Percentiles rank a stretch among this genome's conserved stretches.
Conservation (phyloP, 148 eudicot species). For the Fagopyrum homotropicum region DNA sequence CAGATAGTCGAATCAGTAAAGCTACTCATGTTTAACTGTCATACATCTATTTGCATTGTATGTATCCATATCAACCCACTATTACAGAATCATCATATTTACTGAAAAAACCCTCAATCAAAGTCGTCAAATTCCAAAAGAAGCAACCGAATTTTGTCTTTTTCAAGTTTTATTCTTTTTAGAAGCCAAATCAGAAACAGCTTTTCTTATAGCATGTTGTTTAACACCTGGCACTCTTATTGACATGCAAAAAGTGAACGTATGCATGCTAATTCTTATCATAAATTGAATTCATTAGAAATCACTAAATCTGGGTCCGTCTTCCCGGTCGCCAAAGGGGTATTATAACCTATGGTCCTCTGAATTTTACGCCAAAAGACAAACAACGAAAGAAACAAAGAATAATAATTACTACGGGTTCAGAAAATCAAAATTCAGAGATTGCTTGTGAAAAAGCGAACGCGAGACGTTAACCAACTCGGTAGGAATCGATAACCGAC, state of each 20-base stretch:
- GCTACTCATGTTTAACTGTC: neutral
- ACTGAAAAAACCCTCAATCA: neutral
- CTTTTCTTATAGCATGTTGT: neutral
- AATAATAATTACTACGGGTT: neutral
- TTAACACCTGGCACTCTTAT: neutral
- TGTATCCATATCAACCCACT: neutral
- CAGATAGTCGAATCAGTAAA: neutral
- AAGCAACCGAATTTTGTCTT: neutral
- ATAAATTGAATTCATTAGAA: neutral
- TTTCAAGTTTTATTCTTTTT: neutral
- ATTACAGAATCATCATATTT: neutral
- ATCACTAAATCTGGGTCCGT: neutral
- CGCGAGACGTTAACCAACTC: neutral
- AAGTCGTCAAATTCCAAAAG: neutral
- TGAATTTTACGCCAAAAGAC: neutral
- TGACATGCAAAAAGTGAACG: neutral
- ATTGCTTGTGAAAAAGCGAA: neutral
- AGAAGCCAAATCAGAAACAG: neutral
- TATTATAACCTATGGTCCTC: neutral
- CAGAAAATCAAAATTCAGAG: neutral
- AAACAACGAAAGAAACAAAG: constrained; percentile 1
- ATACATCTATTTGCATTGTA: neutral
- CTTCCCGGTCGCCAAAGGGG: neutral
- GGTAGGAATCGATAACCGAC: neutral
- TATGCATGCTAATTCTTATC: neutral